A percentile compares a stretch with the other conserved stretches of the same genome.
phyloP scores from a whole-genome alignment of 345 rosid genomes.

The Citrus reticulata region DNA sequence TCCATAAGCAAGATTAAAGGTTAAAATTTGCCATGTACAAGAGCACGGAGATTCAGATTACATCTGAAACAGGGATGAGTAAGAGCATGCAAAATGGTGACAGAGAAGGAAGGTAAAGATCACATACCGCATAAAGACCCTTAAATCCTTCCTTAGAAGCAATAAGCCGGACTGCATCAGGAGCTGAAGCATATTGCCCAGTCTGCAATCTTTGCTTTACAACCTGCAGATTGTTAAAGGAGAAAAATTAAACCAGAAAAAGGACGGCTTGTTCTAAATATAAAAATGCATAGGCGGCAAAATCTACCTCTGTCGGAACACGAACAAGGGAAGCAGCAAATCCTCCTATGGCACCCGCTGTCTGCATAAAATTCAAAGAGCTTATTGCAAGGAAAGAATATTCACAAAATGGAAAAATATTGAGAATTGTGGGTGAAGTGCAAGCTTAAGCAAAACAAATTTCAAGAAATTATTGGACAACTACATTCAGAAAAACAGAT shows the following conservation, averaged over 20 bases:
- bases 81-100: not conserved
- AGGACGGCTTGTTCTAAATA: not conserved
- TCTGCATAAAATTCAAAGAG: constrained; percentile 37
- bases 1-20: not conserved
- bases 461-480: not conserved
- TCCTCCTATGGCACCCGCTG: constrained; percentile 96
- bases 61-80: not conserved
- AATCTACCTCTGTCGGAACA: constrained; percentile 87
- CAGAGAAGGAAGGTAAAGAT: not conserved
- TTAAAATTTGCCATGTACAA: not conserved
- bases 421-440: not conserved
- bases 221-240: constrained; percentile 47
- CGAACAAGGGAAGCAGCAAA: constrained; percentile 89
- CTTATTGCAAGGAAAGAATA: constrained; percentile 12
- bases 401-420: not conserved
- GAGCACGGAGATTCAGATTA: not conserved
- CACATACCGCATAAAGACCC: constrained; percentile 88
- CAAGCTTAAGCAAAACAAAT: constrained; percentile 1
- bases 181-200: constrained; percentile 82
- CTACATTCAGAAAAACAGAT: not conserved
- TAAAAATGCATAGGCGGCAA: not conserved
- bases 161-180: constrained; percentile 76
- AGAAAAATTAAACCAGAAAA: not conserved
- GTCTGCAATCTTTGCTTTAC: constrained; percentile 97
- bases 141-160: constrained; percentile 71